A percentile compares a stretch with the other conserved stretches of the same genome.
Evolutionary conservation across 2,329 filamentous ascomycete genomes (phyloP).

Genomic region (Talaromyces islandicus): DNA sequence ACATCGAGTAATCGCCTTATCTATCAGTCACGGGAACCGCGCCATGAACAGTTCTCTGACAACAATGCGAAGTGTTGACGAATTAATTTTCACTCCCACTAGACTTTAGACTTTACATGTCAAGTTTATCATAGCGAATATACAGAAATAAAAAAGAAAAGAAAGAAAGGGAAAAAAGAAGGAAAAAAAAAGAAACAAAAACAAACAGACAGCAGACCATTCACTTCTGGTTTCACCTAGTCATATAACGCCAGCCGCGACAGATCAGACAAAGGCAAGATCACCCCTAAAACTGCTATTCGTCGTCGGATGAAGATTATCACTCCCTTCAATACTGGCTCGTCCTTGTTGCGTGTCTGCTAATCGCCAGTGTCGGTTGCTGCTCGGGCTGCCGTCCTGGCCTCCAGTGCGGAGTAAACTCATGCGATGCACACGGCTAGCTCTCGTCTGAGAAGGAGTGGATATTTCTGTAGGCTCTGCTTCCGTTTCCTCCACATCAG

Average conservation of each 20-base stretch:
- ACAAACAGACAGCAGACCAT: background rate
- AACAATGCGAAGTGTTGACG: background rate
- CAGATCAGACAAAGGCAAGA: slow-evolving; percentile 23
- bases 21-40: background rate
- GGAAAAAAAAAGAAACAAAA: background rate
- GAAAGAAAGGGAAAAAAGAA: background rate
- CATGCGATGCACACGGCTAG: slow-evolving; percentile 14
- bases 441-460: background rate
- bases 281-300: slow-evolving; percentile 22
- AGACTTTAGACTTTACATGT: background rate
- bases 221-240: background rate
- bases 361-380: slow-evolving; percentile 13
- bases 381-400: slow-evolving; percentile 13
- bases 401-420: slow-evolving; percentile 17
- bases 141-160: background rate
- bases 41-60: background rate
- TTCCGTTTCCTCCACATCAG: slow-evolving; percentile 1
- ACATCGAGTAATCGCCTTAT: background rate
- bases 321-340: slow-evolving; percentile 14
- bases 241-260: background rate
- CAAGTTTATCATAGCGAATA: background rate
- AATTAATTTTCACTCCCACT: background rate
- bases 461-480: slow-evolving; percentile 1
- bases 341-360: slow-evolving; percentile 14
- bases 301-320: slow-evolving; percentile 14